A percentile compares a stretch with the other conserved stretches of the same genome.
Conservation (phyloP, 2,329 filamentous ascomycete species). For the Bipolaris gigantea region DNA sequence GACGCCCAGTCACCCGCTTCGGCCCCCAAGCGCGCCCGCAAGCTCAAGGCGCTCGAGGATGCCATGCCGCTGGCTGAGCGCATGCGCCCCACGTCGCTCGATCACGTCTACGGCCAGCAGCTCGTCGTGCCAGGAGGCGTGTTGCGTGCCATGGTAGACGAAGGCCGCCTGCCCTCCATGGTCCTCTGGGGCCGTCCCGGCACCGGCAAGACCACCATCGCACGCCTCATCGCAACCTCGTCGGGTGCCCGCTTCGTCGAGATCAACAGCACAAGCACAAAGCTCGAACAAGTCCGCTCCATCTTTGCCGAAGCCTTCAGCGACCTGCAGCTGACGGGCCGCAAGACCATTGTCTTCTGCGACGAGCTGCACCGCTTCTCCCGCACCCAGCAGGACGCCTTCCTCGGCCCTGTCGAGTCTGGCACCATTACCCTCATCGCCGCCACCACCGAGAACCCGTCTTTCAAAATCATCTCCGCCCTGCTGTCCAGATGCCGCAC, state of each 20-base stretch:
- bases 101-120: slow-evolving; percentile 89
- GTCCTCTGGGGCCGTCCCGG: slow-evolving; percentile 86
- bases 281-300: slow-evolving; percentile 89
- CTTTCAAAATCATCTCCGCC: slow-evolving; percentile 87
- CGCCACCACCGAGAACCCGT: slow-evolving; percentile 95
- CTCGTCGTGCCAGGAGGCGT: slow-evolving; percentile 85
- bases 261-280: slow-evolving; percentile 89
- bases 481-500: slow-evolving; percentile 87
- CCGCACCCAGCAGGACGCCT: slow-evolving; percentile 93
- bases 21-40: slow-evolving; percentile 60
- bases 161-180: slow-evolving; percentile 87
- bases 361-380: slow-evolving; percentile 94
- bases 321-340: slow-evolving; percentile 77
- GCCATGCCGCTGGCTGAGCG: slow-evolving; percentile 87
- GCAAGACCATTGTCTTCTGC: slow-evolving; percentile 95
- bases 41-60: slow-evolving; percentile 61
- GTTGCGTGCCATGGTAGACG: slow-evolving; percentile 81
- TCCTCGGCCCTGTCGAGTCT: slow-evolving; percentile 86
- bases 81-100: slow-evolving; percentile 82
- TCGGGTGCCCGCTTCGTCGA: slow-evolving; percentile 82
- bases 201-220: slow-evolving; percentile 85
- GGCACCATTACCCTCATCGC: slow-evolving; percentile 91
- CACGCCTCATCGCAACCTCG: slow-evolving; percentile 80
- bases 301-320: slow-evolving; percentile 82
- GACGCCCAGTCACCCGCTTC: slow-evolving; percentile 25